phyloP scores from a whole-genome alignment of 106 monocot species.

The Gastrodia elata region DNA sequence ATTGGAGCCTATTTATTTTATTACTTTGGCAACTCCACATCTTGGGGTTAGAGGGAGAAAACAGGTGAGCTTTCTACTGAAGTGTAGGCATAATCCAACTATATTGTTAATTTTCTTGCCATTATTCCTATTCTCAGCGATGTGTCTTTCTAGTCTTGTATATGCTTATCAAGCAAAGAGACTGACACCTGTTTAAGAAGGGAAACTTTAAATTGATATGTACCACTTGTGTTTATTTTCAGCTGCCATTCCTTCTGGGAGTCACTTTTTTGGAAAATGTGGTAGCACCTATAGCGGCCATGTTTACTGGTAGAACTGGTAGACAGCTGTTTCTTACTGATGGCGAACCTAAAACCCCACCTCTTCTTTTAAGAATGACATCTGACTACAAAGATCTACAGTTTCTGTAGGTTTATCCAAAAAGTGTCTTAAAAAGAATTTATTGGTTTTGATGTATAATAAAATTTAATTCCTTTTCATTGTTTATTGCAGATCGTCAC shows the following conservation, averaged over 20 bases:
- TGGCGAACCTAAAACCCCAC: slow-evolving; percentile 64
- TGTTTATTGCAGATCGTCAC: slow-evolving; percentile 59
- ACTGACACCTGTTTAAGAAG: neutral
- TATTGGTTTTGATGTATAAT: neutral
- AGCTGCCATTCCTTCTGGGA: slow-evolving; percentile 97
- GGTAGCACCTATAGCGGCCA: slow-evolving; percentile 72
- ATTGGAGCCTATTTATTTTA: slow-evolving; percentile 77
- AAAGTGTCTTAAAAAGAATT: neutral
- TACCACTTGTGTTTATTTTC: slow-evolving; percentile 14
- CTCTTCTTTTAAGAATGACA: slow-evolving; percentile 87
- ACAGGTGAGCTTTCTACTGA: slow-evolving; percentile 39
- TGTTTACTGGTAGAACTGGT: slow-evolving; percentile 75
- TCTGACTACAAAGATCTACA: slow-evolving; percentile 70
- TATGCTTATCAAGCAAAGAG: neutral
- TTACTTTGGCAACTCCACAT: slow-evolving; percentile 96
- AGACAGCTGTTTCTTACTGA: slow-evolving; percentile 88
- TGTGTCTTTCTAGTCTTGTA: neutral
- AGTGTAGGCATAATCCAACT: neutral
- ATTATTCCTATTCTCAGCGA: neutral
- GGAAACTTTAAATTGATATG: neutral
- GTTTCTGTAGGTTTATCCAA: slow-evolving; percentile 50
- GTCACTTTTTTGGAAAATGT: slow-evolving; percentile 83
- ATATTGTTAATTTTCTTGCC: neutral
- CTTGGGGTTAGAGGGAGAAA: slow-evolving; percentile 88
- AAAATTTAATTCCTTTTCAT: neutral